phyloP scores from a whole-genome alignment of 495 filamentous ascomycete genomes.

The Talaromyces liani region DNA sequence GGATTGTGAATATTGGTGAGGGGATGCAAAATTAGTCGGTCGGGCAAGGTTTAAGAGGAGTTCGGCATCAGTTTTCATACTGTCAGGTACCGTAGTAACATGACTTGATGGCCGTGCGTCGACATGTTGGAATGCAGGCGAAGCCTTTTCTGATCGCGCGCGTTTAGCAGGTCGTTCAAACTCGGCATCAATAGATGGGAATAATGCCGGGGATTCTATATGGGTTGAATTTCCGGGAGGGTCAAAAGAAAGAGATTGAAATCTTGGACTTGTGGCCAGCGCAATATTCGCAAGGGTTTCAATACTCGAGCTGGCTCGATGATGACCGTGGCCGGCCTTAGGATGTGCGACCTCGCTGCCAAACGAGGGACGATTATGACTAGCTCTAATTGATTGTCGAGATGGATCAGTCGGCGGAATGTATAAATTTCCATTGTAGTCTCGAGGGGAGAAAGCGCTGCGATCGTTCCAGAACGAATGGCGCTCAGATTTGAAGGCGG shows the following conservation, averaged over 20 bases:
- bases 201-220: slow-evolving; percentile 17
- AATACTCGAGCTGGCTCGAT: slow-evolving; percentile 42
- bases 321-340: slow-evolving; percentile 22
- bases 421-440: not conserved
- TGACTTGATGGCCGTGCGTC: slow-evolving; percentile 36
- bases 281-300: slow-evolving; percentile 50
- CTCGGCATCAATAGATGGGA: slow-evolving; percentile 22
- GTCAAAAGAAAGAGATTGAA: slow-evolving; percentile 19
- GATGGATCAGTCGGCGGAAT: not conserved
- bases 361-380: not conserved
- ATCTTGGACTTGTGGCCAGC: slow-evolving; percentile 42
- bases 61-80: slow-evolving; percentile 46
- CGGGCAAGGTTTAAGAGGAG: slow-evolving; percentile 43
- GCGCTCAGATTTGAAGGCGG: slow-evolving; percentile 27
- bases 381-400: not conserved
- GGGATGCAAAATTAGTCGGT: slow-evolving; percentile 29
- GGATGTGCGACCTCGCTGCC: not conserved
- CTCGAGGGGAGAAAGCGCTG: slow-evolving; percentile 11
- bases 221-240: slow-evolving; percentile 19
- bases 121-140: slow-evolving; percentile 33
- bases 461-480: slow-evolving; percentile 28
- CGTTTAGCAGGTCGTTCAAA: slow-evolving; percentile 52
- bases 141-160: slow-evolving; percentile 50
- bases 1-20: slow-evolving; percentile 20
- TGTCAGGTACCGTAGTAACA: slow-evolving; percentile 26